Conservation (phyloP, 257 asterid genomes). For the Solanum medicagineum region DNA sequence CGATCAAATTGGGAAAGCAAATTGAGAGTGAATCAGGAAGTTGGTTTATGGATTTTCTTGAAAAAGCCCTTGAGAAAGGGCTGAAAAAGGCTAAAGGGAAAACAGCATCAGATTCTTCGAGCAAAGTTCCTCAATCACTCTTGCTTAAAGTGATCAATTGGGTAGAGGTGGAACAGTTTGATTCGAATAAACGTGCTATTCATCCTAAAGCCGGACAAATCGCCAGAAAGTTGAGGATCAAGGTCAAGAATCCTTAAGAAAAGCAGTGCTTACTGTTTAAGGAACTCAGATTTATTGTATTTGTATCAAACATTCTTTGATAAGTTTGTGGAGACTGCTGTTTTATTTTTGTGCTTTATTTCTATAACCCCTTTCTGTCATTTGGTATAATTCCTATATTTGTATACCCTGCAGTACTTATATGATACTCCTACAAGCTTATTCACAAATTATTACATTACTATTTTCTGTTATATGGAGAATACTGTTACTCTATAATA, state of each 20-base stretch:
- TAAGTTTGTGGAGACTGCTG: neutral
- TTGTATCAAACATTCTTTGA: neutral
- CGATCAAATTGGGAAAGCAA: constrained; percentile 74
- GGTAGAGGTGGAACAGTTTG: constrained; percentile 88
- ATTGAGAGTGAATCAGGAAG: constrained; percentile 65
- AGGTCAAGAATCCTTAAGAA: constrained; percentile 79
- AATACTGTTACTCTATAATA: no score
- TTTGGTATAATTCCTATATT: neutral
- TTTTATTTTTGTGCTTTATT: neutral
- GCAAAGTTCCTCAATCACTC: constrained; percentile 63
- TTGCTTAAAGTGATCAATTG: constrained; percentile 83
- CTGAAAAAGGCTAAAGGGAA: constrained; percentile 31
- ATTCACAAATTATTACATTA: neutral
- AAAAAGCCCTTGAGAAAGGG: constrained; percentile 67
- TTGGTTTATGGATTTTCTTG: constrained; percentile 93
- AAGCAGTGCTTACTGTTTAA: neutral
- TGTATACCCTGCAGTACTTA: neutral
- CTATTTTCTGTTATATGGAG: neutral
- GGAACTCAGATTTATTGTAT: neutral
- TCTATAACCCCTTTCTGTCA: neutral
- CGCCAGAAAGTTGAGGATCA: constrained; percentile 79
- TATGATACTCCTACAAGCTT: neutral
- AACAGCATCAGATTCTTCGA: constrained; percentile 17
- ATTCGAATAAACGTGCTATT: constrained; percentile 56
- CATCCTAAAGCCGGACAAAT: constrained; percentile 69